Evolutionary conservation across 306 rosid species (phyloP), one percentile per base, ranked within the genome.

Genomic region (Cucumis melo): DNA sequence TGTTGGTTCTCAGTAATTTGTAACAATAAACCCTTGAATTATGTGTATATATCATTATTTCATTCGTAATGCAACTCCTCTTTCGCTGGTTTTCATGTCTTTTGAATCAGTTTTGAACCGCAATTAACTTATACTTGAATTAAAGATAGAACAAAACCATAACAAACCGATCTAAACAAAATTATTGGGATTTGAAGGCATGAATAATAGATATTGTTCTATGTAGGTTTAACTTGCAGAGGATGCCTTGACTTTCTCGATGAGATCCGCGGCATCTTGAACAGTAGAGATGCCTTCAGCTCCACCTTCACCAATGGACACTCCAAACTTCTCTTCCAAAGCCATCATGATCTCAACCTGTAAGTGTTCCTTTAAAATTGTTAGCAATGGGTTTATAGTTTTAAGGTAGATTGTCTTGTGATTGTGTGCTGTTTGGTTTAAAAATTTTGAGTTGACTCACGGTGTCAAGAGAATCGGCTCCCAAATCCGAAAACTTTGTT

Each of bases 301-400:
- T 74, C 87, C 92, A 5, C 80, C 86, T 80, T 86, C 96, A 59
- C 89, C 89, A 5, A 89, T 79, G 46, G 93, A 86, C 29, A 87
- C 87, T 5, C 82, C 91, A 60, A 89, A 89, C 80, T 81, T 87
- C 84, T 91, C 93, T 78, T 91, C 86, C 87, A 90, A 80, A 75
- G 88, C 85, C 93, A 84, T 87, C 87, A 88, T 79, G 71, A 91
- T 87, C 76, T 91, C 88, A 61, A 91, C 91, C 91, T 91, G 75
- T 41, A 39, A 44, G 76, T 71, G 3, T 70, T 48, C 39, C 15
- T 71, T 54, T 73, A 0, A 0, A 65, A 36, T 21, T 21, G 51
- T 34, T 34, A 19, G 48, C 17, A 17, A 64, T 64, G 16, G 5
- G 21, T 53, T 64, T 63, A 17, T 36, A 64, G 15, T 32, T 64